Evolutionary conservation across 2,329 filamentous ascomycete genomes (phyloP).

Genomic region (Cordyceps farinosa): DNA sequence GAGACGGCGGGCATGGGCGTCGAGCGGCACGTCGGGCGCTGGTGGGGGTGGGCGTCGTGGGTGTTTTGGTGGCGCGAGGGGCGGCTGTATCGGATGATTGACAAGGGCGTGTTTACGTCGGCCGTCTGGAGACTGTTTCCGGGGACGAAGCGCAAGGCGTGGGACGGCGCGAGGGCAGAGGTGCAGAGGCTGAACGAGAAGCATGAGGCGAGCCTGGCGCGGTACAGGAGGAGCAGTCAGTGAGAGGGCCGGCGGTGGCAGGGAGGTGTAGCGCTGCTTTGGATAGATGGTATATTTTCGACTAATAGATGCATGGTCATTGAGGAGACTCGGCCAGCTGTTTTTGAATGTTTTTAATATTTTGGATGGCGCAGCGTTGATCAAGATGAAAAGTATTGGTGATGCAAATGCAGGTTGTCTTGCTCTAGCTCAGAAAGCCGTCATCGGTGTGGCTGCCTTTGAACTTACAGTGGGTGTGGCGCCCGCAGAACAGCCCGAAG

Average conservation of each 20-base stretch:
- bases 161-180: constrained; percentile 36
- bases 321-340: background rate
- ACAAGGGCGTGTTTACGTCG: constrained; percentile 39
- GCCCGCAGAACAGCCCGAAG: no score
- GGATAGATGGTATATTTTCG: background rate
- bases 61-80: constrained; percentile 39
- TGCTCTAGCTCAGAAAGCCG: no score
- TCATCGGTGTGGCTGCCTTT: no score
- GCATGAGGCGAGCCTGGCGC: constrained; percentile 4
- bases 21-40: constrained; percentile 38
- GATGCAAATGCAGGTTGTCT: no score
- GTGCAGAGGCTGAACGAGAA: constrained; percentile 31
- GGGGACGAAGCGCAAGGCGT: constrained; percentile 37
- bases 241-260: background rate
- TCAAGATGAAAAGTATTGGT: no score
- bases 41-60: constrained; percentile 35
- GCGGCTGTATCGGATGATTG: constrained; percentile 35
- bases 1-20: constrained; percentile 40
- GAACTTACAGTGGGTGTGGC: no score
- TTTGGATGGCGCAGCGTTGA: no score
- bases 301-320: background rate
- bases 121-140: constrained; percentile 39
- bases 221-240: background rate
- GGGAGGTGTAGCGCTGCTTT: background rate
- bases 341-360: no score